phyloP scores from a whole-genome alignment of 2,329 filamentous ascomycete species.

The Cladorrhinum sp. region DNA sequence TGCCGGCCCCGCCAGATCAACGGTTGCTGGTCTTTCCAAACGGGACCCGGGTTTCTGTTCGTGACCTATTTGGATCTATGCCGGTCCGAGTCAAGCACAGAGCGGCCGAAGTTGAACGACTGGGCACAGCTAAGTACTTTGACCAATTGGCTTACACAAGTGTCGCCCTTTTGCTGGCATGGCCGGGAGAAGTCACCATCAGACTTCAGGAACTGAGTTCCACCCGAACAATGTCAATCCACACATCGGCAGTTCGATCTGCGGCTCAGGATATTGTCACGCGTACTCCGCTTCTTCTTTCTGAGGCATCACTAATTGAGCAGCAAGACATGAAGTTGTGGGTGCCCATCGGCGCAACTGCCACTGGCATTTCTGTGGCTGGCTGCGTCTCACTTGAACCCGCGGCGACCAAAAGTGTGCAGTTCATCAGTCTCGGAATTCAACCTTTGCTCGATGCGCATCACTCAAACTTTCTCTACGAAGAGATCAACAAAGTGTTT shows the following conservation, averaged over 20 bases:
- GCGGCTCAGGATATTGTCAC: conserved; percentile 18
- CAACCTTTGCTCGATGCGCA: conserved; percentile 57
- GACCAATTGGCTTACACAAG: conserved; percentile 57
- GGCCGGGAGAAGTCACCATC: conserved; percentile 55
- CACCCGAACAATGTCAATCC: conserved; percentile 39
- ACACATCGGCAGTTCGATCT: conserved; percentile 23
- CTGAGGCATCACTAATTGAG: conserved; percentile 63
- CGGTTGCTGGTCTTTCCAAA: conserved; percentile 53
- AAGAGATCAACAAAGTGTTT: conserved; percentile 77
- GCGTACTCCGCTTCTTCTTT: conserved; percentile 52
- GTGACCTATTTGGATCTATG: conserved; percentile 84
- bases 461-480: conserved; percentile 65
- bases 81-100: conserved; percentile 86
- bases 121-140: conserved; percentile 61
- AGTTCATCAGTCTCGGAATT: conserved; percentile 80
- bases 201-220: conserved; percentile 51
- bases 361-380: conserved; percentile 57
- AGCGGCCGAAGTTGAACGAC: conserved; percentile 49
- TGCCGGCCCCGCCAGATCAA: conserved; percentile 58
- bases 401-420: conserved; percentile 65
- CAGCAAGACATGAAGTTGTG: conserved; percentile 54
- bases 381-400: conserved; percentile 72
- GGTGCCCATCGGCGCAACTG: conserved; percentile 68
- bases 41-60: conserved; percentile 73
- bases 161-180: conserved; percentile 67